These are phyloP conservation scores for Rugonectria rugulosa DNA, from an alignment of 2,329 filamentous ascomycete genomes.

Conservation along the genomic window DNA sequence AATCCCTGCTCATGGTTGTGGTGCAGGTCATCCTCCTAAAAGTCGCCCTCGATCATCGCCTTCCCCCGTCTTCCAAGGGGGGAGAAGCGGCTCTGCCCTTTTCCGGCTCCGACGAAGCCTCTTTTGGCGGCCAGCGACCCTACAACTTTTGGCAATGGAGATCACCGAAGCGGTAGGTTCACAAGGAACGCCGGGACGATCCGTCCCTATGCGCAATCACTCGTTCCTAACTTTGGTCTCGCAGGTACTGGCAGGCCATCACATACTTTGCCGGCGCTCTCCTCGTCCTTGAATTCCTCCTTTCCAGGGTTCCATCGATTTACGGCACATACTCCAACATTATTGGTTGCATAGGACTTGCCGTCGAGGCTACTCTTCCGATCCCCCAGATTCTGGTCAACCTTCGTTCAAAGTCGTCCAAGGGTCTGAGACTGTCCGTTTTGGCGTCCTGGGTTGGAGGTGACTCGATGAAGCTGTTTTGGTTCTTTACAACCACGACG, in stretches of 20 bases:
- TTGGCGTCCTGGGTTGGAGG: constrained; percentile 80
- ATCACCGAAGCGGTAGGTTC: constrained; percentile 68
- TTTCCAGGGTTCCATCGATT: constrained; percentile 64
- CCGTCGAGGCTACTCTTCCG: constrained; percentile 82
- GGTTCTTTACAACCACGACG: constrained; percentile 77
- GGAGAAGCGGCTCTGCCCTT: constrained; percentile 71
- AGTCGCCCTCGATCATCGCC: constrained; percentile 73
- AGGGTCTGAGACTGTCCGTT: constrained; percentile 79
- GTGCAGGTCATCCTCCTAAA: constrained; percentile 71
- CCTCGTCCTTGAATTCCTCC: constrained; percentile 69
- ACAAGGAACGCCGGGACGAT: neutral
- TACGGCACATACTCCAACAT: constrained; percentile 71
- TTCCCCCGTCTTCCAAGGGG: constrained; percentile 64
- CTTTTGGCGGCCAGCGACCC: constrained; percentile 60
- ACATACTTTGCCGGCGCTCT: constrained; percentile 71
- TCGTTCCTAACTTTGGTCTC: constrained; percentile 15
- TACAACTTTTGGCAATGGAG: constrained; percentile 88
- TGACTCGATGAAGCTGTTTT: constrained; percentile 87
- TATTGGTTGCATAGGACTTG: constrained; percentile 78
- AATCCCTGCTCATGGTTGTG: constrained; percentile 70
- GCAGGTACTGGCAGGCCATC: constrained; percentile 80
- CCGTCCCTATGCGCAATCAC: neutral
- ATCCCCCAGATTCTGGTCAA: constrained; percentile 82
- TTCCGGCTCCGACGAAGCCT: constrained; percentile 54
- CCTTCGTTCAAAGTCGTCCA: constrained; percentile 71